Percentiles rank a stretch among this genome's conserved stretches.
Conservation (phyloP, 768 basidiomycete genomes). For the Tylopilus plumbeoviolaceoides region DNA sequence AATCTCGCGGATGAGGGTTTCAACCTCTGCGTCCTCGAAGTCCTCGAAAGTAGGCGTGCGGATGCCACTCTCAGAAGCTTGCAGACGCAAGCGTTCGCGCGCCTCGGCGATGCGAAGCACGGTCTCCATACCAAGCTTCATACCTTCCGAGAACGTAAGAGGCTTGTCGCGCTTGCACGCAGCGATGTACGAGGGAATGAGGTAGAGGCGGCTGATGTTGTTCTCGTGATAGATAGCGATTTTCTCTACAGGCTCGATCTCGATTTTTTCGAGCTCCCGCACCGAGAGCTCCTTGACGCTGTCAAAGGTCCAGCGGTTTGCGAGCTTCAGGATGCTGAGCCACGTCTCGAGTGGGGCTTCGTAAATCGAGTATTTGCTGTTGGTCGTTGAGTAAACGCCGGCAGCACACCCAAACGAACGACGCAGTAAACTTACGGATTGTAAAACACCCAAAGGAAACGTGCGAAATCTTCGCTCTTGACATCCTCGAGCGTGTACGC, state of each 20-base stretch:
- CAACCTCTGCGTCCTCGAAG: constrained; percentile 28
- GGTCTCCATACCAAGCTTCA: constrained; percentile 39
- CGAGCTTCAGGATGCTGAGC: constrained; percentile 37
- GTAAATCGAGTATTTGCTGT: constrained; percentile 36
- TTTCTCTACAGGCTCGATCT: constrained; percentile 34
- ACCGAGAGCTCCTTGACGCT: constrained; percentile 37
- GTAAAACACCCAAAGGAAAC: constrained; percentile 61
- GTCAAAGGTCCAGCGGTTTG: constrained; percentile 39
- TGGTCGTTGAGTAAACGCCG: not conserved
- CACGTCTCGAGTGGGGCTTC: constrained; percentile 39
- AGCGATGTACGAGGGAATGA: constrained; percentile 33
- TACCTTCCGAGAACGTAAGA: constrained; percentile 37
- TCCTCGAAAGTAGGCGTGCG: constrained; percentile 31
- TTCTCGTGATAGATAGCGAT: constrained; percentile 38
- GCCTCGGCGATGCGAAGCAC: constrained; percentile 36
- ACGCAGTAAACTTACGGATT: constrained; percentile 43
- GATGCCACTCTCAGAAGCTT: constrained; percentile 29
- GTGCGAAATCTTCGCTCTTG: constrained; percentile 46
- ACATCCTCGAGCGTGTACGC: constrained; percentile 45
- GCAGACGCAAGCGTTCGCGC: constrained; percentile 37
- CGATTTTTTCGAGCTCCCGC: constrained; percentile 36
- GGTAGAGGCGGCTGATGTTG: constrained; percentile 31
- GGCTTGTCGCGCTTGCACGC: constrained; percentile 37
- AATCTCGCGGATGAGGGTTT: constrained; percentile 26
- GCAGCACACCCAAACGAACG: not conserved